These are phyloP conservation scores for Rhododendron griersonianum DNA, from an alignment of 148 eudicot genomes.

Conservation along the genomic window DNA sequence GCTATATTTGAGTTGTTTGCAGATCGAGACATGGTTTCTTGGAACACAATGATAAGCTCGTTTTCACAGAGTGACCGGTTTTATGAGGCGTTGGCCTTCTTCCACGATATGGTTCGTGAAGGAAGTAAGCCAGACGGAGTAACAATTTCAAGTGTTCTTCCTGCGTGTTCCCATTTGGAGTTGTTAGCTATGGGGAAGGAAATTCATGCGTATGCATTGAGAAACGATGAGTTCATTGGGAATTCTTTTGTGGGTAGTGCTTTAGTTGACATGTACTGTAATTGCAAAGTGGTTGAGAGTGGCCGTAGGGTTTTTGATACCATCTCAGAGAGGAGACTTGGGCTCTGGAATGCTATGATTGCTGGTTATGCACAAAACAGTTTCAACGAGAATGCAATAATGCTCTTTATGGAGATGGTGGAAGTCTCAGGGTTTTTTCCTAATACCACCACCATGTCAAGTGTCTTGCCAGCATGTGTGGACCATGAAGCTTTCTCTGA, in stretches of 20 bases:
- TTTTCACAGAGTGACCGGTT: slow-evolving; percentile 61
- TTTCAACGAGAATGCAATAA: slow-evolving; percentile 51
- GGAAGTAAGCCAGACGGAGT: slow-evolving; percentile 74
- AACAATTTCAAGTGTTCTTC: slow-evolving; percentile 74
- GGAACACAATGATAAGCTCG: slow-evolving; percentile 79
- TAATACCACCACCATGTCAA: slow-evolving; percentile 75
- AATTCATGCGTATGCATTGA: slow-evolving; percentile 72
- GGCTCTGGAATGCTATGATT: slow-evolving; percentile 83
- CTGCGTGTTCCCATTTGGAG: slow-evolving; percentile 83
- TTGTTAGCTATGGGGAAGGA: slow-evolving; percentile 67
- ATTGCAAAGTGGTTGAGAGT: slow-evolving; percentile 55
- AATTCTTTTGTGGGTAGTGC: slow-evolving; percentile 79
- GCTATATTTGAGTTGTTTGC: slow-evolving; percentile 48
- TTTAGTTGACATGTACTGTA: slow-evolving; percentile 90
- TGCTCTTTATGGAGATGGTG: slow-evolving; percentile 60
- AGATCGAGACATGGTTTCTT: slow-evolving; percentile 66
- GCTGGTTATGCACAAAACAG: slow-evolving; percentile 83
- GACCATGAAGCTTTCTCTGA: slow-evolving; percentile 50
- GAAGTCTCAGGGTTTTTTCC: slow-evolving; percentile 47
- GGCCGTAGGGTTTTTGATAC: slow-evolving; percentile 51
- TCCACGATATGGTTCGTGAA: slow-evolving; percentile 46
- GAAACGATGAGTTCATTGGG: slow-evolving; percentile 41
- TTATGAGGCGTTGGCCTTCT: slow-evolving; percentile 46
- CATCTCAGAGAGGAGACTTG: slow-evolving; percentile 35
- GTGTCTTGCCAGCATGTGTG: slow-evolving; percentile 80